phyloP scores from a whole-genome alignment of 1,139 yeast species.

The Diutina neorugosa region DNA sequence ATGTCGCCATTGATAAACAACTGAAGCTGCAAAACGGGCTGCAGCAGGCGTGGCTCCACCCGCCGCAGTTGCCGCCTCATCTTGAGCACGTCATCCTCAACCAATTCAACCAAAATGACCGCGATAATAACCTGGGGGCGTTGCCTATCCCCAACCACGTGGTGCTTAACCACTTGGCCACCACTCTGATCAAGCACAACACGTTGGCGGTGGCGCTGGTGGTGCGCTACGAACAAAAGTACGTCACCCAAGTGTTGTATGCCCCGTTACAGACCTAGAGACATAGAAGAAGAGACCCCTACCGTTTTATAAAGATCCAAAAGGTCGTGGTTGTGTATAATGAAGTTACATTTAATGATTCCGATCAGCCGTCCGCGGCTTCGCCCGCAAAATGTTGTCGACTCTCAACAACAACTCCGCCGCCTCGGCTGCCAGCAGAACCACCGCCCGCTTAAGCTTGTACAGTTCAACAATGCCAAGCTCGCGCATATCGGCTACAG shows the following conservation, averaged over 20 bases:
- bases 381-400: conserved; percentile 91
- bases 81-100: conserved; percentile 35
- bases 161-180: conserved; percentile 35
- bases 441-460: conserved; percentile 88
- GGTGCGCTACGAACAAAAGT: conserved; percentile 35
- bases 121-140: conserved; percentile 36
- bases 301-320: too few relatives aligned
- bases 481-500: conserved; percentile 87
- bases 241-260: conserved; percentile 36
- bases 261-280: conserved; percentile 27
- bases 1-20: conserved; percentile 60
- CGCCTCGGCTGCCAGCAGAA: conserved; percentile 93
- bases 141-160: conserved; percentile 39
- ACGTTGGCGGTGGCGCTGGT: conserved; percentile 38
- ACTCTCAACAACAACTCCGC: conserved; percentile 92
- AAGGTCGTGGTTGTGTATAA: not conserved
- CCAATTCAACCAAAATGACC: conserved; percentile 33
- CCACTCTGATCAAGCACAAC: conserved; percentile 36
- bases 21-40: conserved; percentile 50
- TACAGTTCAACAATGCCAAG: conserved; percentile 86
- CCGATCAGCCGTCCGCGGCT: conserved; percentile 95
- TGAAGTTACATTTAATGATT: conserved; percentile 16
- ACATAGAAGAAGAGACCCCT: not conserved
- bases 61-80: conserved; percentile 42
- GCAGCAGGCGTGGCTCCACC: conserved; percentile 57